A percentile compares a stretch with the other conserved stretches of the same genome.
These are phyloP conservation scores for Trichoderma orchidacearum DNA, from an alignment of 495 filamentous ascomycete species.

Conservation along the genomic window DNA sequence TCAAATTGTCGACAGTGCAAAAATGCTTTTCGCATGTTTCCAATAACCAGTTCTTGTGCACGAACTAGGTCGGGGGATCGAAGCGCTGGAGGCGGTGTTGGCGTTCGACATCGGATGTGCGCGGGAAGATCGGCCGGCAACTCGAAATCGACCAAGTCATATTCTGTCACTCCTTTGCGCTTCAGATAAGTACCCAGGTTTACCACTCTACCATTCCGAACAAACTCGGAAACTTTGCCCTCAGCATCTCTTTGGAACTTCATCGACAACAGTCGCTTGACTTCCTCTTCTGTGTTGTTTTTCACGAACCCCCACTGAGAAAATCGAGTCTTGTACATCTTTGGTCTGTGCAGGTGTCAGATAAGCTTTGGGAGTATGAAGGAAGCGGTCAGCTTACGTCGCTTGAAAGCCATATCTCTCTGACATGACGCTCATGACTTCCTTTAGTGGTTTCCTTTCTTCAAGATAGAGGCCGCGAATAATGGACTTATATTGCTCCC, in stretches of 20 bases:
- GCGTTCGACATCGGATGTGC: slow-evolving; percentile 20
- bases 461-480: slow-evolving; percentile 17
- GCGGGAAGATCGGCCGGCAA: slow-evolving; percentile 16
- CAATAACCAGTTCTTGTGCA: slow-evolving; percentile 3
- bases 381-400: slow-evolving; percentile 13
- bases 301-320: slow-evolving; percentile 26
- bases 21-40: slow-evolving; percentile 5
- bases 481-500: slow-evolving; percentile 19
- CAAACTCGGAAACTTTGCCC: slow-evolving; percentile 21
- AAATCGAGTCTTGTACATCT: slow-evolving; percentile 28
- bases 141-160: slow-evolving; percentile 21
- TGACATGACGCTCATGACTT: slow-evolving; percentile 17
- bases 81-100: slow-evolving; percentile 9
- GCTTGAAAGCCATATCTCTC: slow-evolving; percentile 18
- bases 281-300: slow-evolving; percentile 24
- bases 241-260: slow-evolving; percentile 21
- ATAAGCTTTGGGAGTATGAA: background rate
- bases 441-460: slow-evolving; percentile 11
- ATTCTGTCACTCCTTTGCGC: slow-evolving; percentile 21
- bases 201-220: slow-evolving; percentile 20
- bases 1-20: slow-evolving; percentile 4
- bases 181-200: slow-evolving; percentile 22
- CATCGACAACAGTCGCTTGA: slow-evolving; percentile 20
- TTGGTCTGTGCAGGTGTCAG: slow-evolving; percentile 9
- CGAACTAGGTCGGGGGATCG: slow-evolving; percentile 3